phyloP scores from a whole-genome alignment of 768 basidiomycete species.

The Dacryopinax spathularia region DNA sequence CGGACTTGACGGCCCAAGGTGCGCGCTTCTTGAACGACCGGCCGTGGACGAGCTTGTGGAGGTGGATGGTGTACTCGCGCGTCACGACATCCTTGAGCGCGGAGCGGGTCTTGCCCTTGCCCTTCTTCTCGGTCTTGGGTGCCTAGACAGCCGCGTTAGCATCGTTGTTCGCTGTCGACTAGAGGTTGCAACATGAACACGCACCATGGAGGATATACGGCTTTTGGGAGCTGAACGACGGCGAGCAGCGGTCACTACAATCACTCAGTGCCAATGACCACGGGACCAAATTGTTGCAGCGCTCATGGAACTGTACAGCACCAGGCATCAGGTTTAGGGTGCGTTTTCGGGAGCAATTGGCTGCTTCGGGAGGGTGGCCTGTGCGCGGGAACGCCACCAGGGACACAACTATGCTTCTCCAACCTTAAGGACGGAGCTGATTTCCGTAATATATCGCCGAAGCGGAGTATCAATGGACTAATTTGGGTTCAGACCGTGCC shows the following conservation, averaged over 20 bases:
- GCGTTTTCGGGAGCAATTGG: not conserved
- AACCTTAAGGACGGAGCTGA: no score
- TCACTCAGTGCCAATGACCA: not conserved
- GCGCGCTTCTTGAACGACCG: conserved; percentile 96
- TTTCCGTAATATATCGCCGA: no score
- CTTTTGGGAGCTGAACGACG: conserved; percentile 4
- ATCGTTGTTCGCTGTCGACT: no score
- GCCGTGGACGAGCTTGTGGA: conserved; percentile 88
- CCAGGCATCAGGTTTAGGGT: not conserved
- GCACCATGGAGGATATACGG: not conserved
- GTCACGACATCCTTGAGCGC: conserved; percentile 97
- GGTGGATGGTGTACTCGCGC: conserved; percentile 96
- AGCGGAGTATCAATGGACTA: not conserved
- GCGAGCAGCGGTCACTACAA: not conserved
- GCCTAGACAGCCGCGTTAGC: not conserved
- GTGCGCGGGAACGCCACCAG: no score
- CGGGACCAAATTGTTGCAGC: conserved; percentile 1
- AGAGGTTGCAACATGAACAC: not conserved
- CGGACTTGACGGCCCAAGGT: conserved; percentile 89
- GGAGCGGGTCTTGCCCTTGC: conserved; percentile 65
- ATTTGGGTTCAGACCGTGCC: not conserved
- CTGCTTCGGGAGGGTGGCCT: not conserved
- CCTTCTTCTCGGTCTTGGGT: conserved; percentile 4
- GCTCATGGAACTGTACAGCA: not conserved
- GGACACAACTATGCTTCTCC: no score